A percentile compares a stretch with the other conserved stretches of the same genome.
phyloP scores from a whole-genome alignment of 805 yeast genomes.

The Candida endomychidarum region DNA sequence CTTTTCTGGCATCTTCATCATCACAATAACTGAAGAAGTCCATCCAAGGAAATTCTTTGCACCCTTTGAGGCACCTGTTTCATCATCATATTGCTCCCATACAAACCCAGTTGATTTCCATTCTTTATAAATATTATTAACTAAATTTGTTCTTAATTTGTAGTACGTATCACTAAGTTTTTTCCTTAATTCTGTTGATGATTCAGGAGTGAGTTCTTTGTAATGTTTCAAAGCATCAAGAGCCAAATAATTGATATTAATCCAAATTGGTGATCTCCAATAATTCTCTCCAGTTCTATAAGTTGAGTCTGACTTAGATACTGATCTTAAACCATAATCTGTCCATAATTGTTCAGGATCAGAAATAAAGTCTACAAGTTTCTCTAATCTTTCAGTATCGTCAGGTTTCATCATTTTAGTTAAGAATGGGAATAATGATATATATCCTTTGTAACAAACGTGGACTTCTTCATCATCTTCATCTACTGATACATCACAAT shows the following conservation, averaged over 20 bases:
- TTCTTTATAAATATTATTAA: slow-evolving; percentile 63
- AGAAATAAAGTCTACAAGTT: slow-evolving; percentile 55
- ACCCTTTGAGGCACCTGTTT: slow-evolving; percentile 72
- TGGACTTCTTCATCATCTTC: slow-evolving; percentile 62
- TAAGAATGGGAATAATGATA: slow-evolving; percentile 81
- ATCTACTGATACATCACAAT: slow-evolving; percentile 82
- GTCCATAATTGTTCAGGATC: slow-evolving; percentile 79
- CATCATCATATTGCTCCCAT: slow-evolving; percentile 88
- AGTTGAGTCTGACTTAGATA: slow-evolving; percentile 62
- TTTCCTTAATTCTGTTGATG: slow-evolving; percentile 39
- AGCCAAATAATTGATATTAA: slow-evolving; percentile 82
- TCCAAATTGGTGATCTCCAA: slow-evolving; percentile 96
- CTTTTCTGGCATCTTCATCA: slow-evolving; percentile 80
- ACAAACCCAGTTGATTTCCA: slow-evolving; percentile 78
- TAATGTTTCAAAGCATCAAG: slow-evolving; percentile 70
- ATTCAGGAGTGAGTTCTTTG: slow-evolving; percentile 25
- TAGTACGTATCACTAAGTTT: slow-evolving; percentile 44
- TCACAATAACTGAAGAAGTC: slow-evolving; percentile 78
- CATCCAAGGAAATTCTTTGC: slow-evolving; percentile 92
- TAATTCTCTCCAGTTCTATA: slow-evolving; percentile 85
- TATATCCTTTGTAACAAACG: slow-evolving; percentile 90
- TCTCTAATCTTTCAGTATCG: slow-evolving; percentile 45
- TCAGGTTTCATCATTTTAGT: slow-evolving; percentile 57
- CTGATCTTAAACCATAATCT: slow-evolving; percentile 74
- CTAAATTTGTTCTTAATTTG: slow-evolving; percentile 63